Base-by-base conservation (phyloP, 1,284 basidiomycete species). In the Heliocybe sulcata region DNA sequence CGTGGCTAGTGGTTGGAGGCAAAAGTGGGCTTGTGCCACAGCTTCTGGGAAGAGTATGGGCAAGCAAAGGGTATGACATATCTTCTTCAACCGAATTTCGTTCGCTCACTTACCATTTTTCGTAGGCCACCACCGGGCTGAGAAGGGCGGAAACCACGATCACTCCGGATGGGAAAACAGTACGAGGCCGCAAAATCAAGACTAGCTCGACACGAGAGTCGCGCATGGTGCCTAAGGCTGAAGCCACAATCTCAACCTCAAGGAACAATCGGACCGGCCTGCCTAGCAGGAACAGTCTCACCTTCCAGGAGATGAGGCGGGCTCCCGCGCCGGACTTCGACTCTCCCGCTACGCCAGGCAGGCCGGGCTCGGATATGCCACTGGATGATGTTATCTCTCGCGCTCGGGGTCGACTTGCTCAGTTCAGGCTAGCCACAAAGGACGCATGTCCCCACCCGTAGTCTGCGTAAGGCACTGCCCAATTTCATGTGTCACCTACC, bases 1-100 rank as follows among this genome's bases (percentile, higher is more conserved):
- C 25, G 81, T 86, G 35, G 77, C 79, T 48, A 71, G 71, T 47
- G 83, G 83, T 16, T 87, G 85, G 85, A 76, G 78, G 71, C 70
- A 77, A 23, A 75, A 71, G 58, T 88, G 80, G 78, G 74, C 69
- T 29, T 64, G 70, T 53, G 58, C 55, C 35, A 61, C 56, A 45
- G 51, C 56, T 26, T 56, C 55, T 52, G 54, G 56, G 20, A 35
- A 45, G 35, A 25, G 52, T 22, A 4, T 22, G 16, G 47, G 20
- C 27, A 25, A 49, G 22, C 47, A 49, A 29, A 4, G 20, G 22
- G 23, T 29, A 49, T 22, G 16, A 26, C n/a, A n/a, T n/a, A n/a
- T 49, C 9, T 26, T 26, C 12, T 25, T n/a, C 9, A 6, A 25
- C 47, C 27, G 6, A 12, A 49, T 3, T 16, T 49, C 9, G n/a